Evolutionary conservation across 768 basidiomycete species (phyloP).

Genomic region (Rhodotorula kratochvilovae): DNA sequence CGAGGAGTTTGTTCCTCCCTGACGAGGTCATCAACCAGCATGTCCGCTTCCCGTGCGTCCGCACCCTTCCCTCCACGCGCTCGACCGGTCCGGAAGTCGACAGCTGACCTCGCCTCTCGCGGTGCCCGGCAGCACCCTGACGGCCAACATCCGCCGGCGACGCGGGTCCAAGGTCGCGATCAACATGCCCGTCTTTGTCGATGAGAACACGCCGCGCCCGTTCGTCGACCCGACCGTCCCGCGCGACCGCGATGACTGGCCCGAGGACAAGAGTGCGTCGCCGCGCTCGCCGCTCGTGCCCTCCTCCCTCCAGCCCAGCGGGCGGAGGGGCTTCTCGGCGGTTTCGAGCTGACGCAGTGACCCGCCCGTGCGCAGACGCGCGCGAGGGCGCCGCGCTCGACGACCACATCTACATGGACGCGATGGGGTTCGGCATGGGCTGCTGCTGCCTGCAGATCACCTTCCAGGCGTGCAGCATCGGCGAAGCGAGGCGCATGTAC

Average conservation of each 20-base stretch:
- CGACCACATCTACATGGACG: constrained; percentile 95
- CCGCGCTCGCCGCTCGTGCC: not conserved
- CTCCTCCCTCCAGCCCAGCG: not conserved
- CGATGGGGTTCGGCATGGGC: constrained; percentile 99
- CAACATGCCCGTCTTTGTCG: constrained; percentile 87
- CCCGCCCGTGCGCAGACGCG: constrained; percentile 58
- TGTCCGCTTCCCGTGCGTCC: constrained; percentile 89
- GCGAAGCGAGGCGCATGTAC: constrained; percentile 86
- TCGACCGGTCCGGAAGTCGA: not conserved
- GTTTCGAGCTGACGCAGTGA: not conserved
- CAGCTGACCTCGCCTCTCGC: too few species aligned
- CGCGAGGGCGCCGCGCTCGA: constrained; percentile 78
- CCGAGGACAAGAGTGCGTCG: constrained; percentile 72
- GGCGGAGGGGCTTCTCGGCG: not conserved
- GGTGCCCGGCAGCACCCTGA: constrained; percentile 91
- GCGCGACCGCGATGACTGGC: constrained; percentile 73
- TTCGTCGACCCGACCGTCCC: constrained; percentile 92
- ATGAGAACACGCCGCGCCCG: constrained; percentile 76
- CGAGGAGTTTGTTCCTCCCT: constrained; percentile 88
- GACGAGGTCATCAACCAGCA: constrained; percentile 96
- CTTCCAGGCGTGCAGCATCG: constrained; percentile 87
- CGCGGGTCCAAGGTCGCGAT: constrained; percentile 92
- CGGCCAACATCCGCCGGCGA: constrained; percentile 85
- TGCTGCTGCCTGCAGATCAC: constrained; percentile 96
- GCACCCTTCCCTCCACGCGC: constrained; percentile 14